Base-by-base conservation (phyloP, 768 basidiomycete species). In the Russula emetica region DNA sequence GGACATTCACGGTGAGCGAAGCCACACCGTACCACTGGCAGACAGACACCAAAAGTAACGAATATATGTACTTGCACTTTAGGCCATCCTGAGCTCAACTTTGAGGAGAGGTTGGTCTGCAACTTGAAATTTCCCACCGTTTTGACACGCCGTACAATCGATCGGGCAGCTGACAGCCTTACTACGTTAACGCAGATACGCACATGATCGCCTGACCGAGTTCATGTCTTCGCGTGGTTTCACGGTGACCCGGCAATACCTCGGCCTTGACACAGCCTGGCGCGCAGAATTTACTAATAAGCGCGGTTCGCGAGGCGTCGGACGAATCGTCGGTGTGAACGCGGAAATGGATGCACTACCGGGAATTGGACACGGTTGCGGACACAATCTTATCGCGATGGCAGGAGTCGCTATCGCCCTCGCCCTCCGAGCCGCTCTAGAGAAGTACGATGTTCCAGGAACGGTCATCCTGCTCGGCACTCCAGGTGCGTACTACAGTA, bases 331-430 rank as follows among this genome's bases (percentile, higher is more conserved):
- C 52, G 90, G 91, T 9, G 75, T 92, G 66, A 92, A 93, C 73
- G 85, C 89, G 18, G 91, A 92, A 74, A 90, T 89, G 87, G 77
- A 82, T 47, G 82, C 82, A 6, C 74, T 83, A 24, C 81, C 81
- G n/a, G 72, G 77, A 42, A 77, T 83, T 57, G 82, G 82, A 4
- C 82, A 84, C 71, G 88, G 83, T 0, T 92, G 90, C 70, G 90
- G 90, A 0, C 90, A 93, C 74, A 92, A 92, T 73, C 78, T 93
- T 66, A 92, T 92, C 68, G 90, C 90, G 52, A 82, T 86, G 69
- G 83, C 84, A 66, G 90, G 90, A 45, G 83, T 89, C 38, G 91
- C 86, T 42, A 77, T 86, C 50, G 89, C 90, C 34, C 73, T 93
- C 60, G 87, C 87, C 38, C 79, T 92, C 58, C 87, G 86, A 72